These are phyloP conservation scores for Ophiostoma piceae DNA, from an alignment of 2,329 filamentous ascomycete genomes.

Conservation along the genomic window DNA sequence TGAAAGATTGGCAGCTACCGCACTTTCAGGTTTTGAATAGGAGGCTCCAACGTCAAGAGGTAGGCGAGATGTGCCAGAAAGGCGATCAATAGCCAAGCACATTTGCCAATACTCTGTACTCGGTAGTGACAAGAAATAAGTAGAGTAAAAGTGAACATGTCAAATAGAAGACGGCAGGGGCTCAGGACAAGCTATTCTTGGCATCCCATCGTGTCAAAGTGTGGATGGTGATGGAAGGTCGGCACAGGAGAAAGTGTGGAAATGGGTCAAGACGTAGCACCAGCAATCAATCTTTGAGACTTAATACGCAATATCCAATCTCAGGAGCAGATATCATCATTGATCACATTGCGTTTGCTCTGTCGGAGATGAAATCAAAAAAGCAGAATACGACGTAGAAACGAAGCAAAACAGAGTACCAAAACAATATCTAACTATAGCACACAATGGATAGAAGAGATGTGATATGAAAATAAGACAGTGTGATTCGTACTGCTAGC, in stretches of 20 bases:
- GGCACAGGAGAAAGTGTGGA: constrained; percentile 1
- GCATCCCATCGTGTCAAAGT: background rate
- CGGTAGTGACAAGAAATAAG: background rate
- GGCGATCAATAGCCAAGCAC: background rate
- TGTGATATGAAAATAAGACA: background rate
- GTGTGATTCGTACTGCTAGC: background rate
- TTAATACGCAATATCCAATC: background rate
- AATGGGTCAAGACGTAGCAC: background rate
- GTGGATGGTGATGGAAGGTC: background rate
- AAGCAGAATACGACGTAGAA: background rate
- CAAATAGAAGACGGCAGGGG: background rate
- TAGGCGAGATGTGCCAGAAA: constrained; percentile 1
- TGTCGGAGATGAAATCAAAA: background rate
- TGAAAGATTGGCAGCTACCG: background rate
- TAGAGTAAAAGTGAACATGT: background rate
- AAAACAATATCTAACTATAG: background rate
- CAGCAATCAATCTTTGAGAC: background rate
- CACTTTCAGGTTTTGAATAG: background rate
- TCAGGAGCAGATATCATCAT: background rate
- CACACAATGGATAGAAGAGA: background rate
- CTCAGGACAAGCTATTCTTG: constrained; percentile 9
- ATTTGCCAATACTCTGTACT: background rate
- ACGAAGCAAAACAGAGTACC: background rate
- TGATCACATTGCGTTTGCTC: background rate
- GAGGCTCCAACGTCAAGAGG: background rate